Evolutionary conservation across 164 flowering plant species (phyloP).

Genomic region (Saururus chinensis): DNA sequence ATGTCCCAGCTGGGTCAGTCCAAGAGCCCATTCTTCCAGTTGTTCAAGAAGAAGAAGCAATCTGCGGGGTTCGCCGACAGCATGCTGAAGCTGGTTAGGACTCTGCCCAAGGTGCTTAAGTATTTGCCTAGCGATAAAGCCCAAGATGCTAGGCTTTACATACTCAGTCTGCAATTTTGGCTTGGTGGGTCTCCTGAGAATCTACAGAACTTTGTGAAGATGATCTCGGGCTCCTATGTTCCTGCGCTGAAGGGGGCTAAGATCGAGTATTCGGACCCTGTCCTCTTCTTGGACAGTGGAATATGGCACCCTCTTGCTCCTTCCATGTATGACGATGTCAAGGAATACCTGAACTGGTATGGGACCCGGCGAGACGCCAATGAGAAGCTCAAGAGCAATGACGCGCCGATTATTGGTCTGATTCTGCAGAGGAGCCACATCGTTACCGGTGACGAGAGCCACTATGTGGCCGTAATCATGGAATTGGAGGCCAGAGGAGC

Average conservation of each 20-base stretch:
- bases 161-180: constrained; percentile 95
- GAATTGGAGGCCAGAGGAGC: constrained; percentile 96
- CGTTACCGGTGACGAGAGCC: constrained; percentile 96
- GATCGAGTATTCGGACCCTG: constrained; percentile 84
- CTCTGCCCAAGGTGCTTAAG: constrained; percentile 94
- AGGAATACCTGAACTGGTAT: constrained; percentile 98
- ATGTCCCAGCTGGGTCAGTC: constrained; percentile 98
- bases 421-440: constrained; percentile 88
- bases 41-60: constrained; percentile 81
- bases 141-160: constrained; percentile 91
- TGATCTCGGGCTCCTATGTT: constrained; percentile 91
- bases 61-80: constrained; percentile 89
- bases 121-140: constrained; percentile 98
- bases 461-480: constrained; percentile 98
- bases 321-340: constrained; percentile 94
- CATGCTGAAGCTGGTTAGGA: constrained; percentile 96
- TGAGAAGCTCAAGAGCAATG: constrained; percentile 57
- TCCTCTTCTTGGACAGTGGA: constrained; percentile 80
- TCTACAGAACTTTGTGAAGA: constrained; percentile 78
- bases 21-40: constrained; percentile 90
- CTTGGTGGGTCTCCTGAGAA: constrained; percentile 99
- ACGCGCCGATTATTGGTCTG: constrained; percentile 75
- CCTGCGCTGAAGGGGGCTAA: constrained; percentile 73
- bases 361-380: constrained; percentile 78
- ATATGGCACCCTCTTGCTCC: constrained; percentile 99